phyloP scores from a whole-genome alignment of 768 basidiomycete genomes.

The Suillus bovinus region DNA sequence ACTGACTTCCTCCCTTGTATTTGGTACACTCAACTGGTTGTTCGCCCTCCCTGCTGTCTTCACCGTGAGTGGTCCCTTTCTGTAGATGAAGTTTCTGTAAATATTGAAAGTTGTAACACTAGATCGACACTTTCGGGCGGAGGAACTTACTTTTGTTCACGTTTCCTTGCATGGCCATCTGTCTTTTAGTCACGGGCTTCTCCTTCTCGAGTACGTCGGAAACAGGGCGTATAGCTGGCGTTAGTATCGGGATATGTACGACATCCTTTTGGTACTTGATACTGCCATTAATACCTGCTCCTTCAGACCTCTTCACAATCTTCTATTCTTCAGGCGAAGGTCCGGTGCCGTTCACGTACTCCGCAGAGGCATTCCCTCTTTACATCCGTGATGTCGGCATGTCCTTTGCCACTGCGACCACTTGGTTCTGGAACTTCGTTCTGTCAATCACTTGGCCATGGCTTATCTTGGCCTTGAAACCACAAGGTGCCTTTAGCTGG shows the following conservation, averaged over 20 bases:
- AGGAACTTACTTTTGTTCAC: constrained; percentile 75
- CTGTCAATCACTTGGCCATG: constrained; percentile 73
- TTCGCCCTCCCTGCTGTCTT: constrained; percentile 69
- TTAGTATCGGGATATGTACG: constrained; percentile 51
- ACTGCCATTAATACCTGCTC: constrained; percentile 9
- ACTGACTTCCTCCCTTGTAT: constrained; percentile 65
- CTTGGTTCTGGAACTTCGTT: constrained; percentile 65
- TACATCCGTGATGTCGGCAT: constrained; percentile 58
- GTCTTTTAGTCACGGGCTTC: constrained; percentile 72
- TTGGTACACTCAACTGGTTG: constrained; percentile 63
- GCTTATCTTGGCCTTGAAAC: constrained; percentile 59
- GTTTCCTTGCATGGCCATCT: constrained; percentile 81
- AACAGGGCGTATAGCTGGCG: constrained; percentile 43
- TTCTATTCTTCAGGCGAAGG: constrained; percentile 88
- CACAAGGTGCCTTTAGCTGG: constrained; percentile 75
- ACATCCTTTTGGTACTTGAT: background rate
- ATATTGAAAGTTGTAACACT: constrained; percentile 24
- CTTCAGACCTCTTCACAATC: constrained; percentile 50
- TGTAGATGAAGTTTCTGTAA: constrained; percentile 12
- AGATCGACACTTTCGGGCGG: constrained; percentile 77
- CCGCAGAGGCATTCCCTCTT: constrained; percentile 89
- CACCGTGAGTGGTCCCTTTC: constrained; percentile 36
- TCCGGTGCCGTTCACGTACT: constrained; percentile 89
- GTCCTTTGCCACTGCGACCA: constrained; percentile 64
- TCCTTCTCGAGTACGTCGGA: constrained; percentile 53